Evolutionary conservation across 371 early-diverging fungal species (phyloP).

Genomic region (Zychaea mexicana): DNA sequence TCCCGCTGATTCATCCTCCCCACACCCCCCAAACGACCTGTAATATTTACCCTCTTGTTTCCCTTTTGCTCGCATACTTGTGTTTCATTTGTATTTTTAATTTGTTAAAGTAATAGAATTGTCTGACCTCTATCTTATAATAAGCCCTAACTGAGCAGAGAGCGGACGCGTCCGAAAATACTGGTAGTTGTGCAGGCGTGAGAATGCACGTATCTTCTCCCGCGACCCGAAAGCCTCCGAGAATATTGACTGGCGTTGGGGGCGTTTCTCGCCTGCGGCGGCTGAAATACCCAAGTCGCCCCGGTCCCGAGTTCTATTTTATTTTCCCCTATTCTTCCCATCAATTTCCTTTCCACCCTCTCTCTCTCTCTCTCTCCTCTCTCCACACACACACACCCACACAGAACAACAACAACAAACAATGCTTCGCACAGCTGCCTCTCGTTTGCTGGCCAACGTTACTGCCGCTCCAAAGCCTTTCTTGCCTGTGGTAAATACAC

Average conservation of each 20-base stretch:
- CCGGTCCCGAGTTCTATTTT: conserved; percentile 13
- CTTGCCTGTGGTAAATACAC: conserved; percentile 22
- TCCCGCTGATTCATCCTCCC: not conserved
- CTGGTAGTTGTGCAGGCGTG: not conserved
- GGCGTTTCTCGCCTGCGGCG: conserved; percentile 4
- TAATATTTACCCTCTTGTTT: not conserved
- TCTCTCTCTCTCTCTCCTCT: not conserved
- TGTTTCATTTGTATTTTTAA: not conserved
- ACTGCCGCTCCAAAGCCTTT: conserved; percentile 28
- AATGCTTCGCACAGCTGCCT: conserved; percentile 52
- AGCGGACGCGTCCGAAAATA: conserved; percentile 1
- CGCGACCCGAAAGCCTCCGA: conserved; percentile 18
- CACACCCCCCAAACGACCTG: not conserved
- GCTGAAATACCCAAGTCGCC: conserved; percentile 5
- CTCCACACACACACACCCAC: not conserved
- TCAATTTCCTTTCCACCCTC: conserved; percentile 15
- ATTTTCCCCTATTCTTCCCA: conserved; percentile 24
- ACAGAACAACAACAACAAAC: conserved; percentile 2
- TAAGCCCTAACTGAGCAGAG: not conserved
- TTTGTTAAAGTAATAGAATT: not conserved
- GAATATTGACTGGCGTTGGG: conserved; percentile 7
- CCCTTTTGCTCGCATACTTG: not conserved
- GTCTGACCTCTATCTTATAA: not conserved
- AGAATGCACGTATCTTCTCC: conserved; percentile 2
- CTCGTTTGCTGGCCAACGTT: conserved; percentile 50